These are phyloP conservation scores for Talaromyces albobiverticillius DNA, from an alignment of 2,329 filamentous ascomycete genomes.

Conservation along the genomic window DNA sequence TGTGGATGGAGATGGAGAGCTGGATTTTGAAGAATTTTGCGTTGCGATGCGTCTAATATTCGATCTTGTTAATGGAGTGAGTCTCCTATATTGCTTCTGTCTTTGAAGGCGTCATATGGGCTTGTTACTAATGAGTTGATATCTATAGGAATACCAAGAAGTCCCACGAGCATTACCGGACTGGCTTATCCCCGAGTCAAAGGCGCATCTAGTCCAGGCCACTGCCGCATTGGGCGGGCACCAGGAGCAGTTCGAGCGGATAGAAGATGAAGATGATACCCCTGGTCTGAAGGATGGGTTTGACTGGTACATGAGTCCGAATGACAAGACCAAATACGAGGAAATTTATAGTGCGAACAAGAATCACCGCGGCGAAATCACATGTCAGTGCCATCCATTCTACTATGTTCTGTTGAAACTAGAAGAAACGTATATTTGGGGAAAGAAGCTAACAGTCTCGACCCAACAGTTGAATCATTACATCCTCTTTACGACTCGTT, in stretches of 20 bases:
- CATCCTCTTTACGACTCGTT: constrained; percentile 74
- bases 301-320: constrained; percentile 98
- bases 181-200: constrained; percentile 95
- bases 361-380: constrained; percentile 78
- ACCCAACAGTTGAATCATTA: constrained; percentile 72
- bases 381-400: constrained; percentile 55
- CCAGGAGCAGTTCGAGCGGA: constrained; percentile 77
- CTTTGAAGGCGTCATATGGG: neutral
- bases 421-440: no score
- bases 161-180: constrained; percentile 85
- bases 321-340: constrained; percentile 90
- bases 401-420: no score
- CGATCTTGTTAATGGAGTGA: constrained; percentile 89
- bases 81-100: no score
- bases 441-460: no score
- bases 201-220: constrained; percentile 85
- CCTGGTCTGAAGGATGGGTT: constrained; percentile 91
- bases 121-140: neutral
- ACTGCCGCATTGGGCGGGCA: constrained; percentile 74
- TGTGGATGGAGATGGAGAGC: constrained; percentile 93
- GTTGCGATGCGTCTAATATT: constrained; percentile 98
- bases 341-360: constrained; percentile 94
- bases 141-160: constrained; percentile 73
- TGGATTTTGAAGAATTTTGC: constrained; percentile 99
- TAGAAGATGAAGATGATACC: constrained; percentile 75